phyloP scores from a whole-genome alignment of 768 basidiomycete genomes.

The Boletus eberwhitei region DNA sequence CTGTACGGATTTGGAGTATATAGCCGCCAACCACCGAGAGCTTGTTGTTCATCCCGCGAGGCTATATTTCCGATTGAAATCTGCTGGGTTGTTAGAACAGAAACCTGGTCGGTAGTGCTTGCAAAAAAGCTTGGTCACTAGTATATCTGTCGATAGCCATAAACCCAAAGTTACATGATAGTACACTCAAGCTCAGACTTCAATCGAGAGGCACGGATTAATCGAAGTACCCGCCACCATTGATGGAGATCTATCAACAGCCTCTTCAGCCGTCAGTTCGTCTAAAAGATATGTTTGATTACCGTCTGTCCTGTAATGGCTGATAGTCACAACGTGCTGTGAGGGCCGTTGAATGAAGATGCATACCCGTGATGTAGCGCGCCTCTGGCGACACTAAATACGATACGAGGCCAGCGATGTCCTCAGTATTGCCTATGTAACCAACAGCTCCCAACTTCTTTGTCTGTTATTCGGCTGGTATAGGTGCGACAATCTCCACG shows the following conservation, averaged over 20 bases:
- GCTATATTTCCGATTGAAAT: too few relatives aligned
- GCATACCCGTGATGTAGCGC: neutral
- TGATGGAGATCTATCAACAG: neutral
- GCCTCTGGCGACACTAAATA: neutral
- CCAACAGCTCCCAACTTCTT: neutral
- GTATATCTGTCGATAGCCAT: neutral
- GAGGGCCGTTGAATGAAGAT: neutral
- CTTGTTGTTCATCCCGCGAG: too few relatives aligned
- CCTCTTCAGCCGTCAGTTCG: neutral
- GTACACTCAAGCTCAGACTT: neutral
- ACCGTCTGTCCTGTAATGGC: neutral
- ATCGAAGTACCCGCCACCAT: neutral
- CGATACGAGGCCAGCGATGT: neutral
- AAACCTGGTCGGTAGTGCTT: too few relatives aligned
- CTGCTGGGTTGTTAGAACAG: too few relatives aligned
- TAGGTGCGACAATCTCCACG: neutral
- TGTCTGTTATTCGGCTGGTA: neutral
- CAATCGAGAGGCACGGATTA: neutral
- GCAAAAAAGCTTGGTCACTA: neutral
- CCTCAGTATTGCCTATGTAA: neutral
- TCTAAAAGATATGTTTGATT: neutral
- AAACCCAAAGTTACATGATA: neutral
- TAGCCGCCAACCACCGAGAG: neutral
- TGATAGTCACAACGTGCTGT: too few relatives aligned
- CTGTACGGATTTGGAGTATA: neutral